These are phyloP conservation scores for Neurospora discreta DNA, from an alignment of 495 filamentous ascomycete genomes.

Conservation along the genomic window DNA sequence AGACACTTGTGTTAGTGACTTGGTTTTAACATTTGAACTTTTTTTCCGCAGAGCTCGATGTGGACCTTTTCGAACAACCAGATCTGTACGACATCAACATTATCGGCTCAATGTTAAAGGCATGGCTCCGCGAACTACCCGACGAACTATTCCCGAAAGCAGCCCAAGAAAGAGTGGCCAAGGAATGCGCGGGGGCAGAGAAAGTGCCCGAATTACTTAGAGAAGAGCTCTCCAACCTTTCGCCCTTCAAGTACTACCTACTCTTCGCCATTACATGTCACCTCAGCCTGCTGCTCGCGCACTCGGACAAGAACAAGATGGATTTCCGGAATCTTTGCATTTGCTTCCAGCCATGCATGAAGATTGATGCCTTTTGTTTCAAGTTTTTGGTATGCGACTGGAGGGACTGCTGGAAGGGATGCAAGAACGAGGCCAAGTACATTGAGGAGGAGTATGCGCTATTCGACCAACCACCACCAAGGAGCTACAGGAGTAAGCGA, in stretches of 20 bases:
- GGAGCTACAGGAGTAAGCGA: slow-evolving; percentile 9
- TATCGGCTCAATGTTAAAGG: slow-evolving; percentile 83
- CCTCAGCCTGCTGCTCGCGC: slow-evolving; percentile 73
- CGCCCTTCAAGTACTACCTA: slow-evolving; percentile 91
- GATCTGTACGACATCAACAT: slow-evolving; percentile 92
- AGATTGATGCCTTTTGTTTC: slow-evolving; percentile 83
- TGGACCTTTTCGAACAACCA: slow-evolving; percentile 70
- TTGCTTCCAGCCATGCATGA: slow-evolving; percentile 90
- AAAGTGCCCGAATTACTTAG: slow-evolving; percentile 69
- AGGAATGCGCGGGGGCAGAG: slow-evolving; percentile 62
- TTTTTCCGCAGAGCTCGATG: slow-evolving; percentile 52
- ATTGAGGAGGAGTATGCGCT: slow-evolving; percentile 60
- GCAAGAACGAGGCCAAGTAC: slow-evolving; percentile 76
- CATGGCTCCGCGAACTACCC: slow-evolving; percentile 87
- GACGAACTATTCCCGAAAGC: slow-evolving; percentile 80
- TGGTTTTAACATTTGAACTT: slow-evolving; percentile 18
- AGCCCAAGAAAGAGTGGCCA: slow-evolving; percentile 60
- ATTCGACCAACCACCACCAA: slow-evolving; percentile 42
- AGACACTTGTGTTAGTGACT: neutral
- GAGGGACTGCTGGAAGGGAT: slow-evolving; percentile 91
- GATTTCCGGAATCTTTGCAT: slow-evolving; percentile 84
- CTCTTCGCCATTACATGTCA: slow-evolving; percentile 93
- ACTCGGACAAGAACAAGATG: slow-evolving; percentile 88
- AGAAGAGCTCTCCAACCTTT: slow-evolving; percentile 80
- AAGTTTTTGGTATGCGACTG: slow-evolving; percentile 84